A percentile compares a stretch with the other conserved stretches of the same genome.
Conservation (phyloP, 257 asterid genomes). For the Salvia miltiorrhiza region DNA sequence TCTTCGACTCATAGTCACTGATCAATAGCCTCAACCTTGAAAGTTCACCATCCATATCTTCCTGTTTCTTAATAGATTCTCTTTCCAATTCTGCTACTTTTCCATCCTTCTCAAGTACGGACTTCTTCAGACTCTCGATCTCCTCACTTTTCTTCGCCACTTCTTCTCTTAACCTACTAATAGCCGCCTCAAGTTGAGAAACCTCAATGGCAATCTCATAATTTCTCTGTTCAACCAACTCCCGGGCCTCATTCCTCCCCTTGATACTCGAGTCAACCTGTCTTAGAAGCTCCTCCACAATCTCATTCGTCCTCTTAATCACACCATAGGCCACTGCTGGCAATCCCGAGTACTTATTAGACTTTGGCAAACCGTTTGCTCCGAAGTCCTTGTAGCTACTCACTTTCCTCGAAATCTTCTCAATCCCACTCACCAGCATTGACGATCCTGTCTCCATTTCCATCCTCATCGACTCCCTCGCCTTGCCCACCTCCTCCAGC, state of each 20-base stretch:
- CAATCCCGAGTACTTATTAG: conserved; percentile 83
- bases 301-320: conserved; percentile 87
- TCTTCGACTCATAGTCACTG: conserved; percentile 50
- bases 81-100: conserved; percentile 46
- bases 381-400: conserved; percentile 68
- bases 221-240: conserved; percentile 80
- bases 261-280: conserved; percentile 65
- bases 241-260: conserved; percentile 78
- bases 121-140: conserved; percentile 44
- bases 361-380: conserved; percentile 74
- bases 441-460: conserved; percentile 88
- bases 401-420: conserved; percentile 85
- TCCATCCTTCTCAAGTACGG: conserved; percentile 50
- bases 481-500: conserved; percentile 61
- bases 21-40: conserved; percentile 47
- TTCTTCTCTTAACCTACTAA: conserved; percentile 78
- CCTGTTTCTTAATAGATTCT: conserved; percentile 48
- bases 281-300: conserved; percentile 80
- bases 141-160: conserved; percentile 48
- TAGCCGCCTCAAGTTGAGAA: conserved; percentile 81
- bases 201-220: conserved; percentile 98
- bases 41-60: conserved; percentile 52
- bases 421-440: conserved; percentile 86
- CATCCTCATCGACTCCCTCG: conserved; percentile 50
- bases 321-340: conserved; percentile 92